Percentiles rank a stretch among this genome's conserved stretches.
Evolutionary conservation across 2,329 filamentous ascomycete species (phyloP).

Genomic region (Phialophora expanda): DNA sequence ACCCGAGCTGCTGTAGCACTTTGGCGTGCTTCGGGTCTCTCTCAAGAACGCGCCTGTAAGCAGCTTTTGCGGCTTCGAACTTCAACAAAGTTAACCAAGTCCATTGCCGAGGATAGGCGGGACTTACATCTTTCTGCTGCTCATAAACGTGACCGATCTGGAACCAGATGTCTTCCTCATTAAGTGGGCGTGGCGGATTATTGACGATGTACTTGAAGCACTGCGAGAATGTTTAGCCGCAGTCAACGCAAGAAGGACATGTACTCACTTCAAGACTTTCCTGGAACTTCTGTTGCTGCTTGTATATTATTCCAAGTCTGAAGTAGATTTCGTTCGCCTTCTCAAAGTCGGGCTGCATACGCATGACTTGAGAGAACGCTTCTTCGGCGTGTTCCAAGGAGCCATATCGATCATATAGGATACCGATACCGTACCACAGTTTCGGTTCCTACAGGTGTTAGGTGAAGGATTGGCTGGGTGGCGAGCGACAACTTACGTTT

Average conservation of each 20-base stretch:
- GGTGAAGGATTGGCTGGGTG: background rate
- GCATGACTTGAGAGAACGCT: constrained; percentile 98
- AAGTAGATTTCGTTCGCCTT: constrained; percentile 99
- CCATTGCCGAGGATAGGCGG: background rate
- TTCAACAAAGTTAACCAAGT: constrained; percentile 51
- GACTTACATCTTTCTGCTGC: constrained; percentile 95
- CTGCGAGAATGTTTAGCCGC: constrained; percentile 53
- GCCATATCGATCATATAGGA: constrained; percentile 94
- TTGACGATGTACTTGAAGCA: constrained; percentile 98
- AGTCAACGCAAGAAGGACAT: constrained; percentile 2
- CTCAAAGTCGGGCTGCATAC: constrained; percentile 95
- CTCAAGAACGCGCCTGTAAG: constrained; percentile 91
- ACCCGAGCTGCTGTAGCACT: constrained; percentile 95
- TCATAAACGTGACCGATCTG: constrained; percentile 99
- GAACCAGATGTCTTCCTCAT: constrained; percentile 99
- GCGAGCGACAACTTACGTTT: constrained; percentile 65
- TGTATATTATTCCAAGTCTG: constrained; percentile 98
- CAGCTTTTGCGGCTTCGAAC: constrained; percentile 91
- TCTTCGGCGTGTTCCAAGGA: constrained; percentile 97
- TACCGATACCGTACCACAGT: constrained; percentile 98
- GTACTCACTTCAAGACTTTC: constrained; percentile 83
- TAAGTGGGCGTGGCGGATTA: constrained; percentile 87
- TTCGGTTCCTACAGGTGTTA: constrained; percentile 74
- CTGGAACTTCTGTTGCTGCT: constrained; percentile 92
- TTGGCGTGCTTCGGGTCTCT: constrained; percentile 96